Evolutionary conservation across 768 basidiomycete genomes (phyloP).

Genomic region (Podaxis mareebaensis): DNA sequence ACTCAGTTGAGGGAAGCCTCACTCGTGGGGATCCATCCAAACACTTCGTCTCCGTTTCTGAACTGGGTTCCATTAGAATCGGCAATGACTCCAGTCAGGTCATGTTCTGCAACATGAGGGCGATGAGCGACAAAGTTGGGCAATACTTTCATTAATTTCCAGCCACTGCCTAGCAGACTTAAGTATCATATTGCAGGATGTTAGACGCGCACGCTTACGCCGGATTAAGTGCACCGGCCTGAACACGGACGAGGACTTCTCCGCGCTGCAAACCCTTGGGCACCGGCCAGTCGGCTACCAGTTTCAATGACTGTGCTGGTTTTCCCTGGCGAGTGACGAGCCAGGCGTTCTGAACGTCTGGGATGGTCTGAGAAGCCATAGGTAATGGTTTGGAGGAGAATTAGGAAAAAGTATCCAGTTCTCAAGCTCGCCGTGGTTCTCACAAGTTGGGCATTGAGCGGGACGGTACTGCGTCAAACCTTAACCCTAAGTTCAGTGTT

Average conservation of each 20-base stretch:
- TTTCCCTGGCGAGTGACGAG: conserved; percentile 32
- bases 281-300: conserved; percentile 38
- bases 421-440: conserved; percentile 1
- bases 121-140: conserved; percentile 48
- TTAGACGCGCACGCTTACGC: conserved; percentile 40
- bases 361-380: conserved; percentile 21
- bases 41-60: conserved; percentile 61
- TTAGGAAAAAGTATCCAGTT: not conserved
- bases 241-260: conserved; percentile 37
- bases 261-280: conserved; percentile 32
- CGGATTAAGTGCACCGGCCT: conserved; percentile 64
- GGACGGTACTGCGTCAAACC: conserved; percentile 16
- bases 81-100: conserved; percentile 64
- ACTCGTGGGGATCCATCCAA: conserved; percentile 49
- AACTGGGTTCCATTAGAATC: conserved; percentile 54
- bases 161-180: conserved; percentile 41
- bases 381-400: not conserved
- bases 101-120: conserved; percentile 58
- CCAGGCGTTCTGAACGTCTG: conserved; percentile 41
- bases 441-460: not conserved
- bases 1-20: not conserved
- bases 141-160: conserved; percentile 51
- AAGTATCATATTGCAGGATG: not conserved
- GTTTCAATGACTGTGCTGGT: conserved; percentile 32
- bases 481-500: conserved; percentile 5